A percentile compares a stretch with the other conserved stretches of the same genome.
These are phyloP conservation scores for Bipolaris sorokiniana DNA, from an alignment of 2,329 filamentous ascomycete species.

Conservation along the genomic window DNA sequence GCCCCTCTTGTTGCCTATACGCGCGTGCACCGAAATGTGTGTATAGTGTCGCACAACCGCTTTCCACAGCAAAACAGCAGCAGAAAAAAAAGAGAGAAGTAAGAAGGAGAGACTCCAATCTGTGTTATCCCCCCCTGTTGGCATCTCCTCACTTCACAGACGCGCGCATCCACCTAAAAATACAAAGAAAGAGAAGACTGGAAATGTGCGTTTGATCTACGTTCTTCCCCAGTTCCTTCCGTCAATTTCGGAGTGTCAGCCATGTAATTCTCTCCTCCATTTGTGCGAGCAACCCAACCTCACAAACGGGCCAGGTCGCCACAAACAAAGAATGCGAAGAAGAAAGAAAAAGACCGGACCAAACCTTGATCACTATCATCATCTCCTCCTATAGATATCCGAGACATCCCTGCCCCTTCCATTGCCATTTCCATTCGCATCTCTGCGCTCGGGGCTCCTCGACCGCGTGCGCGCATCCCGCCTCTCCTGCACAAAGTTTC, in stretches of 20 bases:
- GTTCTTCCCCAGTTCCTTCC: too few species aligned
- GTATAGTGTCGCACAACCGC: too few species aligned
- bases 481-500: conserved; percentile 36
- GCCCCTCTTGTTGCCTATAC: too few species aligned
- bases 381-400: conserved; percentile 40
- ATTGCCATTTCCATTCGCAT: conserved; percentile 23
- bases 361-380: background rate
- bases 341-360: background rate
- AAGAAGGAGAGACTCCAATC: background rate
- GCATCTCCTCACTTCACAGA: background rate
- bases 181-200: too few species aligned
- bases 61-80: too few species aligned
- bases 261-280: too few species aligned
- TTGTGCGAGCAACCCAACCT: too few species aligned
- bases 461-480: conserved; percentile 43
- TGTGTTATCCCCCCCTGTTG: background rate
- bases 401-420: conserved; percentile 32
- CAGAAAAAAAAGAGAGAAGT: background rate
- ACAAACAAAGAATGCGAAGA: background rate
- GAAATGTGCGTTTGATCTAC: too few species aligned
- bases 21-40: too few species aligned
- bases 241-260: too few species aligned
- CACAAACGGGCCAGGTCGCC: background rate
- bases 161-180: too few species aligned
- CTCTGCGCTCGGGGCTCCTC: conserved; percentile 45